Percentiles rank a stretch among this genome's conserved stretches.
Conservation (phyloP, 768 basidiomycete genomes). For the Phlegmacium glaucopus region DNA sequence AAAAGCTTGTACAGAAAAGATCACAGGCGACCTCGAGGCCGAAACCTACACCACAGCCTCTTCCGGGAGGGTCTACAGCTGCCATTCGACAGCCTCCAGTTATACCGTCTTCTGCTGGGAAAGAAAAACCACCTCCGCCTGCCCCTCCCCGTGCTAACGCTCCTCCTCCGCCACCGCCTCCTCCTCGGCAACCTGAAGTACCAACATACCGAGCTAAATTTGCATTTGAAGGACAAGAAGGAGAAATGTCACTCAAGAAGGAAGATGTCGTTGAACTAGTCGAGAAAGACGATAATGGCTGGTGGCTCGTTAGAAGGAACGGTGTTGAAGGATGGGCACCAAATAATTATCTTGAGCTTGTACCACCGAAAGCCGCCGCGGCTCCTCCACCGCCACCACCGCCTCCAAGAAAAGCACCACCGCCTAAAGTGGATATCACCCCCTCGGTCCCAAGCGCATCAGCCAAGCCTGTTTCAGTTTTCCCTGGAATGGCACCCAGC, state of each 20-base stretch:
- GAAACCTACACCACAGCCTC: slow-evolving; percentile 60
- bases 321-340: slow-evolving; percentile 93
- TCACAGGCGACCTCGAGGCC: slow-evolving; percentile 35
- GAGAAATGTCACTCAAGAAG: slow-evolving; percentile 86
- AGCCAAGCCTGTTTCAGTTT: slow-evolving; percentile 75
- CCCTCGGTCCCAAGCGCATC: slow-evolving; percentile 19
- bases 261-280: slow-evolving; percentile 91
- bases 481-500: slow-evolving; percentile 66
- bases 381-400: slow-evolving; percentile 20
- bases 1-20: slow-evolving; percentile 40
- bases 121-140: slow-evolving; percentile 21
- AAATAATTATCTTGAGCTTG: slow-evolving; percentile 85
- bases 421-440: slow-evolving; percentile 53
- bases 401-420: slow-evolving; percentile 21
- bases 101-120: slow-evolving; percentile 2
- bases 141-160: slow-evolving; percentile 36
- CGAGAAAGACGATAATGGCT: slow-evolving; percentile 93
- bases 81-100: slow-evolving; percentile 9
- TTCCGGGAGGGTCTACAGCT: slow-evolving; percentile 49
- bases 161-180: slow-evolving; percentile 52
- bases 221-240: slow-evolving; percentile 89
- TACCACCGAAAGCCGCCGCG: slow-evolving; percentile 44
- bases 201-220: slow-evolving; percentile 86
- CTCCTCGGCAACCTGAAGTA: slow-evolving; percentile 59
- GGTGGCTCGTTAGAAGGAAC: slow-evolving; percentile 94